A percentile compares a stretch with the other conserved stretches of the same genome.
Conservation (phyloP, 2,329 filamentous ascomycete genomes). For the Neophaeococcomyces mojaviensis region DNA sequence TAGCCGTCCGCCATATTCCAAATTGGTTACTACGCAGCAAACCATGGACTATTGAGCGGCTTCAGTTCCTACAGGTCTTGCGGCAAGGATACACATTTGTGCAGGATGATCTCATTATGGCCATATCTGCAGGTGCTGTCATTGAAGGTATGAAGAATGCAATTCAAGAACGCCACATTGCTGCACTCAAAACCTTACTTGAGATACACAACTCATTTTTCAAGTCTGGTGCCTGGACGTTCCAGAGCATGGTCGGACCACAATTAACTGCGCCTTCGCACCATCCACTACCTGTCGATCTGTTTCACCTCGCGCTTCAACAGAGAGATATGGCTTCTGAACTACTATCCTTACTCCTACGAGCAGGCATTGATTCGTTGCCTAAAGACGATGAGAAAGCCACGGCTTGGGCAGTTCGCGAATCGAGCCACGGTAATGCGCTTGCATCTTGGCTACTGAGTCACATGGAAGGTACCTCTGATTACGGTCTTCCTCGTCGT, state of each 20-base stretch:
- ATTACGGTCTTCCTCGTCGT: constrained; percentile 3
- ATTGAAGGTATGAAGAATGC: constrained; percentile 36
- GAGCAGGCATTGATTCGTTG: constrained; percentile 12
- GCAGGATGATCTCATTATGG: constrained; percentile 13
- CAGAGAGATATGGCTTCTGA: not conserved
- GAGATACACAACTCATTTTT: constrained; percentile 24
- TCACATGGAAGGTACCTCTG: constrained; percentile 12
- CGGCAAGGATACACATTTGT: constrained; percentile 27
- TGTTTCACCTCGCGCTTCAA: constrained; percentile 17
- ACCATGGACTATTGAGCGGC: constrained; percentile 25
- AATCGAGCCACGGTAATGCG: not conserved
- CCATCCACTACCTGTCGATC: constrained; percentile 12
- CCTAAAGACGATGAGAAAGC: constrained; percentile 15
- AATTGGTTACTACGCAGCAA: constrained; percentile 28
- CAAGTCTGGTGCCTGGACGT: constrained; percentile 4
- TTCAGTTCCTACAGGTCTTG: constrained; percentile 31
- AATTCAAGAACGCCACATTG: constrained; percentile 27
- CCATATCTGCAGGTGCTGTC: constrained; percentile 28
- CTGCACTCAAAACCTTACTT: constrained; percentile 30
- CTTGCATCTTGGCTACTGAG: constrained; percentile 13
- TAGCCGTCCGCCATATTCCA: constrained; percentile 27
- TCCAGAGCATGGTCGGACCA: not conserved
- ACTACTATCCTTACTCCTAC: constrained; percentile 14
- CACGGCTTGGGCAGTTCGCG: constrained; percentile 16
- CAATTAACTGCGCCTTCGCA: constrained; percentile 4